These are phyloP conservation scores for Ustilago nuda DNA, from an alignment of 1,284 basidiomycete genomes.

Conservation along the genomic window DNA sequence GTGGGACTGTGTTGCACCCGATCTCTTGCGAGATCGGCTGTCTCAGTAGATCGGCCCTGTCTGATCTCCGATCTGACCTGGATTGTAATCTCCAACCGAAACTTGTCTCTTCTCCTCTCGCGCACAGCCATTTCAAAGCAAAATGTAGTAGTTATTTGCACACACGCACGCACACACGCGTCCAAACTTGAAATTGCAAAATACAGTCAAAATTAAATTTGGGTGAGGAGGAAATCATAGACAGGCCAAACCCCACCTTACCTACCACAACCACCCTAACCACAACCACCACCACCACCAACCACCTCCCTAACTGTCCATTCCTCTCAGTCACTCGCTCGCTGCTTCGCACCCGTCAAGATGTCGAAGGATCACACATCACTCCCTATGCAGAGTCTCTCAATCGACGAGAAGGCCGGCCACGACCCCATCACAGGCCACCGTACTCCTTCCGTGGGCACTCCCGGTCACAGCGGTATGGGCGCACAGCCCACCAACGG, in stretches of 20 bases:
- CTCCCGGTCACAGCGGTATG: constrained; percentile 53
- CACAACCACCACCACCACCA: background rate
- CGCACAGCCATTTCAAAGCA: background rate
- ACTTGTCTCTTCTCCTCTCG: background rate
- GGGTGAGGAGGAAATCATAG: no score
- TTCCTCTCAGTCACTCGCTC: constrained; percentile 9
- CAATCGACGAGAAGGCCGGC: constrained; percentile 62
- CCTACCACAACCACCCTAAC: no score
- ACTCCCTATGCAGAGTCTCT: constrained; percentile 61
- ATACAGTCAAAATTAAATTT: background rate
- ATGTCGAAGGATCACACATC: constrained; percentile 64
- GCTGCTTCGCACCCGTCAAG: background rate
- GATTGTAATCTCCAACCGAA: no score
- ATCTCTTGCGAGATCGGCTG: no score
- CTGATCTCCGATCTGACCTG: no score
- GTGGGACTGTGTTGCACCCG: no score
- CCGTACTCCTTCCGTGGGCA: constrained; percentile 53
- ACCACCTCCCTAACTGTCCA: background rate
- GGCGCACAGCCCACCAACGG: constrained; percentile 39
- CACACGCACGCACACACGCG: constrained; percentile 4
- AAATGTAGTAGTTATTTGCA: background rate
- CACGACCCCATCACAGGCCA: constrained; percentile 65
- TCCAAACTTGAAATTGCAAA: background rate
- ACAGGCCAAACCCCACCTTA: no score
- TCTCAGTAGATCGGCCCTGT: no score